These are phyloP conservation scores for Neurospora crassa DNA, from an alignment of 2,329 filamentous ascomycete species.

Conservation along the genomic window DNA sequence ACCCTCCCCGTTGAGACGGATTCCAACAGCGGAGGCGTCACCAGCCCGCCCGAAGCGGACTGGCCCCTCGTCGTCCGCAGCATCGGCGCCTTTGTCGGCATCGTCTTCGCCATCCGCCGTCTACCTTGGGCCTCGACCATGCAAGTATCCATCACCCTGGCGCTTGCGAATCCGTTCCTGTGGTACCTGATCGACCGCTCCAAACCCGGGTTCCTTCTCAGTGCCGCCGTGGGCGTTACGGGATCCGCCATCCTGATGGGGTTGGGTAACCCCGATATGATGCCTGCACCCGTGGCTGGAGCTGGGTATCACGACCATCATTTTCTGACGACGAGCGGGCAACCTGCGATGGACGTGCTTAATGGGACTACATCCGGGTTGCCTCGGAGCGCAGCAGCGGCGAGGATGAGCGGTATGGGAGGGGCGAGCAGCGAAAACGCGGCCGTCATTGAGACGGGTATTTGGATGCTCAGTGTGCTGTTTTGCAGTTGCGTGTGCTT, in stretches of 20 bases:
- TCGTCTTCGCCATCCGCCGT: slow-evolving; percentile 67
- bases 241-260: slow-evolving; percentile 68
- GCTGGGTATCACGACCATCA: neutral
- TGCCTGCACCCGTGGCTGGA: slow-evolving; percentile 46
- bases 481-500: slow-evolving; percentile 96
- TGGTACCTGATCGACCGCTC: slow-evolving; percentile 97
- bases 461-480: slow-evolving; percentile 87
- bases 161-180: slow-evolving; percentile 81
- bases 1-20: slow-evolving; percentile 16
- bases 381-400: neutral
- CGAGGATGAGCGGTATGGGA: neutral
- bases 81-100: slow-evolving; percentile 51
- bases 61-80: slow-evolving; percentile 60
- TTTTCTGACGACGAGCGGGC: neutral
- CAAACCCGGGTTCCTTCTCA: slow-evolving; percentile 72
- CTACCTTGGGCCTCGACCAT: slow-evolving; percentile 89
- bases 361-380: neutral
- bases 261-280: slow-evolving; percentile 61
- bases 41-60: slow-evolving; percentile 41
- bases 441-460: slow-evolving; percentile 60
- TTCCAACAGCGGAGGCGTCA: slow-evolving; percentile 8
- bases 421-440: slow-evolving; percentile 36
- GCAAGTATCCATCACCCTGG: slow-evolving; percentile 84
- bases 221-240: slow-evolving; percentile 59
- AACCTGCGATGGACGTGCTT: neutral